A percentile compares a stretch with the other conserved stretches of the same genome.
Evolutionary conservation across 2,329 filamentous ascomycete species (phyloP).

Genomic region (Onygenales sp.): DNA sequence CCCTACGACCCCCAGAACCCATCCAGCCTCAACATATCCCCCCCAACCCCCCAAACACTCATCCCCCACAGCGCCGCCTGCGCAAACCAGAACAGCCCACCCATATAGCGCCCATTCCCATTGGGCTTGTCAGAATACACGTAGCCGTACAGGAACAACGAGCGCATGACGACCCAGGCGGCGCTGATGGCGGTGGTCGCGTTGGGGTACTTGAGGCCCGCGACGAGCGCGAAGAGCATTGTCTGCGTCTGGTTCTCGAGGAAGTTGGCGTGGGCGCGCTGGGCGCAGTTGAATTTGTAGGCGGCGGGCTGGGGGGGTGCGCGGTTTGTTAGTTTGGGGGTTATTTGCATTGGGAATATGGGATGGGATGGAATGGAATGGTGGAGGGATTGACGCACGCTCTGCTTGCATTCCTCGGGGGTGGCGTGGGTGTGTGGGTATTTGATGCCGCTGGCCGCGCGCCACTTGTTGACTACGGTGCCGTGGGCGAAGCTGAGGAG

Average conservation of each 20-base stretch:
- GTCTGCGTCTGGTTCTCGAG: slow-evolving; percentile 48
- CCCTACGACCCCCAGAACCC: neutral
- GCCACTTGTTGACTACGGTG: slow-evolving; percentile 33
- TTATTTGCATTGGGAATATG: slow-evolving; percentile 8
- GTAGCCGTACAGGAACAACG: slow-evolving; percentile 41
- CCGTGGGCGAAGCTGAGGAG: slow-evolving; percentile 46
- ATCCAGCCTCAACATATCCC: neutral
- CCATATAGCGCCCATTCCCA: slow-evolving; percentile 28
- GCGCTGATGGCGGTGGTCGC: slow-evolving; percentile 37
- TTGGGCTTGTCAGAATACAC: slow-evolving; percentile 30
- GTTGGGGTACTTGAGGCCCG: slow-evolving; percentile 45
- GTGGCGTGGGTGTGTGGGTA: slow-evolving; percentile 54
- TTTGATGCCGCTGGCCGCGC: slow-evolving; percentile 43
- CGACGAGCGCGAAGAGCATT: slow-evolving; percentile 43
- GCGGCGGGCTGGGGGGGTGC: slow-evolving; percentile 27
- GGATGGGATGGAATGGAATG: neutral
- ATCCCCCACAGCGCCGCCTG: slow-evolving; percentile 33
- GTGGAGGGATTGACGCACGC: slow-evolving; percentile 29
- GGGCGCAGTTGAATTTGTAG: slow-evolving; percentile 44
- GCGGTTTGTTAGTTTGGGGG: neutral
- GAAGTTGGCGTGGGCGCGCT: slow-evolving; percentile 50
- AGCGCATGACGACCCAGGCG: slow-evolving; percentile 42
- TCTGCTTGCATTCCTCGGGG: slow-evolving; percentile 41
- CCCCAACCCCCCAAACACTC: slow-evolving; percentile 22
- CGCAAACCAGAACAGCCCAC: slow-evolving; percentile 28